Evolutionary conservation across 306 rosid species (phyloP).

Genomic region (Canavalia ensiformis): DNA sequence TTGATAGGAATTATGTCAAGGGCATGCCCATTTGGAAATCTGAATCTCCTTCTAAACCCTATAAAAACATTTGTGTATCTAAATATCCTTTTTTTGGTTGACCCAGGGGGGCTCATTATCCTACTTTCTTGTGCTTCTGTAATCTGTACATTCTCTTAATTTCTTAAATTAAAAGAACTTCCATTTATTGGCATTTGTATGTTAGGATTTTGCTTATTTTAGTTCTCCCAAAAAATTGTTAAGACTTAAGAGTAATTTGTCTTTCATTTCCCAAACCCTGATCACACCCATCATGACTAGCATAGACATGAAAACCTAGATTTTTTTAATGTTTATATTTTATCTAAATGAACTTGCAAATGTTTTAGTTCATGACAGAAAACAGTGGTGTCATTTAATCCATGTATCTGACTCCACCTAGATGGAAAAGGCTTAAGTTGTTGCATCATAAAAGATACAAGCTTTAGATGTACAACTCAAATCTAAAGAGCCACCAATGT

Average conservation of each 20-base stretch:
- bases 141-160: neutral
- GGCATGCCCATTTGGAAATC: slow-evolving; percentile 1
- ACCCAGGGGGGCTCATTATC: slow-evolving; percentile 2
- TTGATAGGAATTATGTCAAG: neutral
- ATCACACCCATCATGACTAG: neutral
- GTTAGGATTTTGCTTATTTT: neutral
- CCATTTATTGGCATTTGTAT: neutral
- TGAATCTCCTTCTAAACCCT: slow-evolving; percentile 13
- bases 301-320: slow-evolving; percentile 4
- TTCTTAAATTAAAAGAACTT: neutral
- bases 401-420: neutral
- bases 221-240: neutral
- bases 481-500: slow-evolving; percentile 20
- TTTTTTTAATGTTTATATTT: neutral
- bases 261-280: neutral
- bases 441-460: slow-evolving; percentile 4
- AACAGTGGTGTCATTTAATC: neutral
- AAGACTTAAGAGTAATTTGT: neutral
- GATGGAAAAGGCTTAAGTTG: neutral
- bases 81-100: slow-evolving; percentile 8
- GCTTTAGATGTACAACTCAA: slow-evolving; percentile 17
- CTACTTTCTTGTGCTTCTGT: neutral
- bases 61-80: neutral
- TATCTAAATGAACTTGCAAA: neutral
- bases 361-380: neutral